Evolutionary conservation across 1,139 yeast species (phyloP).

Genomic region (Candida anutae): DNA sequence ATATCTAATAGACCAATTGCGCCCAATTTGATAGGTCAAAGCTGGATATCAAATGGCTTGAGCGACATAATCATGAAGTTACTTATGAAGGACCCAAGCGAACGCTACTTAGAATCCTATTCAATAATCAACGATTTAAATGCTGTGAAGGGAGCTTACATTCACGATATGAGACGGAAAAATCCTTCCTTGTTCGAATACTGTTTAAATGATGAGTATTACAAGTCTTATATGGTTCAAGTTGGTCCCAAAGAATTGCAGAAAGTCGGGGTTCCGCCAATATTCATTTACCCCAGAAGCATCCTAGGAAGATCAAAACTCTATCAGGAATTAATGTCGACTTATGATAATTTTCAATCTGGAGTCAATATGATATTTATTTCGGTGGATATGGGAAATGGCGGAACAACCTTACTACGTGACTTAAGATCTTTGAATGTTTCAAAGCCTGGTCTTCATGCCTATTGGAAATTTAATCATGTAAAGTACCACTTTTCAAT

Average conservation of each 20-base stretch:
- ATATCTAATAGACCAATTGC: slow-evolving; percentile 34
- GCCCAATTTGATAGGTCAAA: slow-evolving; percentile 26
- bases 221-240: slow-evolving; percentile 3
- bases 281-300: slow-evolving; percentile 20
- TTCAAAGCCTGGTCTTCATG: slow-evolving; percentile 29
- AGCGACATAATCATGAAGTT: slow-evolving; percentile 37
- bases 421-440: slow-evolving; percentile 33
- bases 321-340: slow-evolving; percentile 16
- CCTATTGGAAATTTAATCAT: slow-evolving; percentile 34
- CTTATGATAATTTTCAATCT: slow-evolving; percentile 14
- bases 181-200: slow-evolving; percentile 3
- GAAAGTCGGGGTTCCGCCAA: slow-evolving; percentile 10
- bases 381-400: slow-evolving; percentile 41
- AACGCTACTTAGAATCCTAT: slow-evolving; percentile 33
- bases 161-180: slow-evolving; percentile 2
- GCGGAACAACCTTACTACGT: slow-evolving; percentile 39
- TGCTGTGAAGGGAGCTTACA: slow-evolving; percentile 13
- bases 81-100: slow-evolving; percentile 34
- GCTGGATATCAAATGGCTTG: slow-evolving; percentile 30
- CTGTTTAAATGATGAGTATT: slow-evolving; percentile 5
- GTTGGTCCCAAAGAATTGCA: slow-evolving; percentile 2
- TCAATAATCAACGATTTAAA: slow-evolving; percentile 33
- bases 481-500: slow-evolving; percentile 21
- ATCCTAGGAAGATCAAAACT: slow-evolving; percentile 32
- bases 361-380: slow-evolving; percentile 27